Conservation (phyloP, 2,329 filamentous ascomycete species). For the Claviceps citrina region DNA sequence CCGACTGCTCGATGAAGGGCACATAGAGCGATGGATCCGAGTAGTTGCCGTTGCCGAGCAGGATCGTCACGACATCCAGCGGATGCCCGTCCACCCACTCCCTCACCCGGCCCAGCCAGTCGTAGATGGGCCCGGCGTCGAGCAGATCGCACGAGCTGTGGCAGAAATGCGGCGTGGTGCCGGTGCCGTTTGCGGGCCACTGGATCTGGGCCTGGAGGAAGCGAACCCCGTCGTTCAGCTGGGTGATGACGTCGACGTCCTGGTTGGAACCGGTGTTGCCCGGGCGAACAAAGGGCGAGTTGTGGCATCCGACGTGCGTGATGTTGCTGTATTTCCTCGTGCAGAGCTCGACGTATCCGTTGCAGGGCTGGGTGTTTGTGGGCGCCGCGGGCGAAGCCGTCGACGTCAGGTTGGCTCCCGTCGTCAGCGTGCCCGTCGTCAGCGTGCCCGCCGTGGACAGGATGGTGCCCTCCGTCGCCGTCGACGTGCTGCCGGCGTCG, state of each 20-base stretch:
- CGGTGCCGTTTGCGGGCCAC: constrained; percentile 32
- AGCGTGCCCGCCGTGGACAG: constrained; percentile 18
- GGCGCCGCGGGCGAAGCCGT: constrained; percentile 25
- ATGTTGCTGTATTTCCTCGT: constrained; percentile 64
- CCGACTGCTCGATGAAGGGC: constrained; percentile 52
- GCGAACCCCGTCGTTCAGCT: constrained; percentile 63
- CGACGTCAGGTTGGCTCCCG: constrained; percentile 24
- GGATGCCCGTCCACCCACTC: constrained; percentile 63
- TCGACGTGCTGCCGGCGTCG: constrained; percentile 18
- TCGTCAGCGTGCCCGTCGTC: constrained; percentile 21
- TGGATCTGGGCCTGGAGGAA: constrained; percentile 50
- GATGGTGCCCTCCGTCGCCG: no score
- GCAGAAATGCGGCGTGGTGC: constrained; percentile 50
- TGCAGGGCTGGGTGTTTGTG: constrained; percentile 65
- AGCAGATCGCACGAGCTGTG: constrained; percentile 73
- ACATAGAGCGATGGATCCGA: constrained; percentile 48
- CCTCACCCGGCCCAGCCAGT: constrained; percentile 54
- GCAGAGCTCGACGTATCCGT: constrained; percentile 66
- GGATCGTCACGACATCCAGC: constrained; percentile 74
- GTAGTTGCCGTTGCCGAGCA: constrained; percentile 73
- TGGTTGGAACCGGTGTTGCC: constrained; percentile 69
- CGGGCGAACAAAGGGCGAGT: constrained; percentile 58
- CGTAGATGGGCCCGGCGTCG: constrained; percentile 61
- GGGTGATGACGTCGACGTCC: constrained; percentile 46
- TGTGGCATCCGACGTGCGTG: constrained; percentile 63